Percentiles rank a stretch among this genome's conserved stretches.
Conservation (phyloP, 2,329 filamentous ascomycete species). For the Cyphellophora europaea region DNA sequence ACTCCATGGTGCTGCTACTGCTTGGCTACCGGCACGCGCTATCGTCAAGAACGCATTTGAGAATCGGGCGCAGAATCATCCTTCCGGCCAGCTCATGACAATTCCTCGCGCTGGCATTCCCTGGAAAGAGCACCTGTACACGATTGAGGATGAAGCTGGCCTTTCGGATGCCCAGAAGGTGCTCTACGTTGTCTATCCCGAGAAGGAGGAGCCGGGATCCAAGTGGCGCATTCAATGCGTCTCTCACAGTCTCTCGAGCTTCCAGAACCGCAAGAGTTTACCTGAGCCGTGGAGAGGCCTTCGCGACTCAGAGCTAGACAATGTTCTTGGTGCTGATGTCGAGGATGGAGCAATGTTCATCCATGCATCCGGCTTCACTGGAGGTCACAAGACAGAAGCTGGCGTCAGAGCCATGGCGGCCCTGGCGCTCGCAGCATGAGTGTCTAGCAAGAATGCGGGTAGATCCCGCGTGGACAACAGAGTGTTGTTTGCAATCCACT, state of each 20-base stretch:
- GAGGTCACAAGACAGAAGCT: slow-evolving; percentile 85
- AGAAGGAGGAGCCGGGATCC: slow-evolving; percentile 61
- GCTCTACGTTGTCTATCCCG: slow-evolving; percentile 84
- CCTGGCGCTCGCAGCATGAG: slow-evolving; percentile 24
- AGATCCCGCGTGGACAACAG: too few species aligned
- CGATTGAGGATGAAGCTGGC: slow-evolving; percentile 58
- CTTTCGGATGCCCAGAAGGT: slow-evolving; percentile 45
- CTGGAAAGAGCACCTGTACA: slow-evolving; percentile 95
- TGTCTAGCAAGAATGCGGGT: too few species aligned
- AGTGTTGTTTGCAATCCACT: too few species aligned
- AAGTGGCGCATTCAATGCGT: slow-evolving; percentile 95
- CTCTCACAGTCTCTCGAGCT: slow-evolving; percentile 74
- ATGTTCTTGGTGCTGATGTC: slow-evolving; percentile 33
- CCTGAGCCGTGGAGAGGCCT: slow-evolving; percentile 89
- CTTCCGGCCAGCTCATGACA: slow-evolving; percentile 70
- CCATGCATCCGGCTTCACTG: slow-evolving; percentile 91
- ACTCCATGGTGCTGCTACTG: slow-evolving; percentile 61
- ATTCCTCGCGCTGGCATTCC: slow-evolving; percentile 68
- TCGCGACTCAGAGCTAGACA: slow-evolving; percentile 74
- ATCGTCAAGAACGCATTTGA: slow-evolving; percentile 69
- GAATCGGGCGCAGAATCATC: slow-evolving; percentile 57
- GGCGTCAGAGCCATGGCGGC: slow-evolving; percentile 76
- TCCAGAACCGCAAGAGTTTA: slow-evolving; percentile 82
- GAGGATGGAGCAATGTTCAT: slow-evolving; percentile 69
- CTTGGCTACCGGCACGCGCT: slow-evolving; percentile 81